Conservation (phyloP, 2,329 filamentous ascomycete genomes). For the Microsporum canis region DNA sequence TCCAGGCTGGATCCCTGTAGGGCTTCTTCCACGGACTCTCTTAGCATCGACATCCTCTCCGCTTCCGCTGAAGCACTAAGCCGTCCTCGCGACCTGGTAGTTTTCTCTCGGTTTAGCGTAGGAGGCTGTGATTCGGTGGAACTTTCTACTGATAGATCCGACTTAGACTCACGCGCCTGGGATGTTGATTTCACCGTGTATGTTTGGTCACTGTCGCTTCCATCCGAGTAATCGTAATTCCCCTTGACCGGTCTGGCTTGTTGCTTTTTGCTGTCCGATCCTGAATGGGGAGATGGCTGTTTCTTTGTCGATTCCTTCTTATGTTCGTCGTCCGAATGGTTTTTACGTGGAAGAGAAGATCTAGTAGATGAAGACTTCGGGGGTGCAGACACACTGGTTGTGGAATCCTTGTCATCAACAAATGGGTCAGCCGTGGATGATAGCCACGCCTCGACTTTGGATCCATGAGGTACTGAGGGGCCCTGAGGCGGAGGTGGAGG, state of each 20-base stretch:
- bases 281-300: background rate
- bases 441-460: conserved; percentile 53
- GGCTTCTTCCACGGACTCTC: conserved; percentile 19
- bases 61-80: conserved; percentile 12
- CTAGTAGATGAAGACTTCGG: conserved; percentile 5
- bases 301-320: background rate
- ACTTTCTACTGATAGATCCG: conserved; percentile 17
- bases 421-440: conserved; percentile 47
- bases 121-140: conserved; percentile 6
- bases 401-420: conserved; percentile 29
- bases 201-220: background rate
- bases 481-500: conserved; percentile 30
- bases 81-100: conserved; percentile 11
- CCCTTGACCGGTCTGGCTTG: background rate
- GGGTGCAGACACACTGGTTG: conserved; percentile 12
- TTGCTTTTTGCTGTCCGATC: background rate
- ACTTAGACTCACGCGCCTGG: background rate
- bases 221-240: background rate
- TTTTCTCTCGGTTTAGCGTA: conserved; percentile 17
- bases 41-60: conserved; percentile 16
- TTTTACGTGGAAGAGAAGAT: background rate
- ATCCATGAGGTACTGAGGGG: conserved; percentile 27
- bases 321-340: background rate
- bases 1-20: conserved; percentile 19
- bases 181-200: background rate